Evolutionary conservation across 768 basidiomycete genomes (phyloP).

Genomic region (Porphyrellus cyaneotinctus): DNA sequence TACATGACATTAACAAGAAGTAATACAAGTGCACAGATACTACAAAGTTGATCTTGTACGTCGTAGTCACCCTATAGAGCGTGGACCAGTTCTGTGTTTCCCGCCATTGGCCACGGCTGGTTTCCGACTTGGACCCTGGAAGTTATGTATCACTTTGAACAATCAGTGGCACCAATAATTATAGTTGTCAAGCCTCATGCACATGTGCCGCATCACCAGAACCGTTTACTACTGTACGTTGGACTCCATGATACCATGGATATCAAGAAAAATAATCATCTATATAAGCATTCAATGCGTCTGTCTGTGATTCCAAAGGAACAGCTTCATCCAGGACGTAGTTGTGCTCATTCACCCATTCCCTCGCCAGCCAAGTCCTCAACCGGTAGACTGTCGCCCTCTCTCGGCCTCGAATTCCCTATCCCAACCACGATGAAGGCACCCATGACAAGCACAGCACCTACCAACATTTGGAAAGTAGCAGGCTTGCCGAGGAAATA

Average conservation of each 20-base stretch:
- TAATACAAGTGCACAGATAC: too few species aligned
- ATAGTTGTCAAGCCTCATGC: too few species aligned
- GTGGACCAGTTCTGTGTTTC: too few species aligned
- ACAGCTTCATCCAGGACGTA: constrained; percentile 6
- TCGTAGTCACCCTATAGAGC: too few species aligned
- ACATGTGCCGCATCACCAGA: too few species aligned
- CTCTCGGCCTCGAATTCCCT: constrained; percentile 45
- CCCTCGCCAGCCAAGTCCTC: constrained; percentile 3
- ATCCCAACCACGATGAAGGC: constrained; percentile 76
- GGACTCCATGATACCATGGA: neutral
- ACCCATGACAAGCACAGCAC: constrained; percentile 70
- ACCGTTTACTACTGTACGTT: neutral
- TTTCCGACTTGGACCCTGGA: too few species aligned
- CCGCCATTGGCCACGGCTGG: too few species aligned
- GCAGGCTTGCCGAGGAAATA: constrained; percentile 57
- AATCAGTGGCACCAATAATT: too few species aligned
- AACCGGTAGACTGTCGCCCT: constrained; percentile 11
- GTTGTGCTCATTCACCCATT: neutral
- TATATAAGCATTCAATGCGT: constrained; percentile 1
- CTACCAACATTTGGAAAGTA: constrained; percentile 57
- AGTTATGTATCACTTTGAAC: too few species aligned
- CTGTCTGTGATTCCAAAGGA: constrained; percentile 5
- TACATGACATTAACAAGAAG: too few species aligned
- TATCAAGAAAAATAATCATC: neutral
- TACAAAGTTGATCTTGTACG: too few species aligned